A percentile compares a stretch with the other conserved stretches of the same genome.
Conservation (phyloP, 108 stramenopile species). For the Bacterosira constricta region DNA sequence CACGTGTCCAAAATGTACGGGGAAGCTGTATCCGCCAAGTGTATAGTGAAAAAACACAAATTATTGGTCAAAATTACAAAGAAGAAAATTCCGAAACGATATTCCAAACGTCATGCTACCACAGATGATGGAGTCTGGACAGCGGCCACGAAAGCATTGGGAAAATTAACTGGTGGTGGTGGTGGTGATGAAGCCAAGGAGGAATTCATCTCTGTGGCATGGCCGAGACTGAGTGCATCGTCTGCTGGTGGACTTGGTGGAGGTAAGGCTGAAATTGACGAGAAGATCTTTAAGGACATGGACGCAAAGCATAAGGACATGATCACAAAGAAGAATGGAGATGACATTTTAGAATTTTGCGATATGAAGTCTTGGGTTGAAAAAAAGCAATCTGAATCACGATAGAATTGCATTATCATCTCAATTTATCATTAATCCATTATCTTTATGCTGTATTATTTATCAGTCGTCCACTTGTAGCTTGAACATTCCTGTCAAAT, state of each 20-base stretch:
- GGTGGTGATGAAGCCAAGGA: background rate
- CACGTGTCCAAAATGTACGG: slow-evolving; percentile 67
- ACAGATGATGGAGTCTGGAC: slow-evolving; percentile 14
- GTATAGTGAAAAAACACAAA: slow-evolving; percentile 59
- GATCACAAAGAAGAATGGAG: no score
- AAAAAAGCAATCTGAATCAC: no score
- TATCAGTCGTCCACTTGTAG: no score
- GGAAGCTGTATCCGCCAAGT: slow-evolving; percentile 54
- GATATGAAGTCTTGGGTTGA: no score
- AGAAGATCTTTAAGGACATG: slow-evolving; percentile 13
- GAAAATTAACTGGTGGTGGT: background rate
- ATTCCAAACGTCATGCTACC: background rate
- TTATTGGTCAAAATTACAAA: slow-evolving; percentile 69
- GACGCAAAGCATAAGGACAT: no score
- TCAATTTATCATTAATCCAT: no score
- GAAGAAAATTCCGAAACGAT: slow-evolving; percentile 30
- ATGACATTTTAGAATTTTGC: background rate
- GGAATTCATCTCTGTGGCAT: background rate
- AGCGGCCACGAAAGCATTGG: background rate
- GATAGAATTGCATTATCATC: no score
- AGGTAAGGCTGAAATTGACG: slow-evolving; percentile 7
- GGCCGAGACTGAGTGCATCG: slow-evolving; percentile 20
- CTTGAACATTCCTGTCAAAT: no score
- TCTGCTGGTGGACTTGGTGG: background rate
- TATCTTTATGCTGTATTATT: no score